These are phyloP conservation scores for Lojkania enalia DNA, from an alignment of 2,329 filamentous ascomycete species.

Conservation along the genomic window DNA sequence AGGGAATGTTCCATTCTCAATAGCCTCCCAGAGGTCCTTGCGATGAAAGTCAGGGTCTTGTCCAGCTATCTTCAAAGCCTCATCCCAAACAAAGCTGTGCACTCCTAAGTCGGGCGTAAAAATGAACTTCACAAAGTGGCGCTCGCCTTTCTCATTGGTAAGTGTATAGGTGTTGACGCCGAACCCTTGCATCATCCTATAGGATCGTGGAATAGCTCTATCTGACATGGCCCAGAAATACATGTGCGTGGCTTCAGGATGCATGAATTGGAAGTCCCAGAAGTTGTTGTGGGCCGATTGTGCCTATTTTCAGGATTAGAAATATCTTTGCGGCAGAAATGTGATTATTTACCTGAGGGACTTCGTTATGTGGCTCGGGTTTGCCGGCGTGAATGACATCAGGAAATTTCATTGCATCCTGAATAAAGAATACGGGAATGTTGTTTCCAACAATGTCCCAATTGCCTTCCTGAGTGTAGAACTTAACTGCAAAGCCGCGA, in stretches of 20 bases:
- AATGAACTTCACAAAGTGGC: constrained; percentile 77
- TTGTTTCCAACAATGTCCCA: constrained; percentile 77
- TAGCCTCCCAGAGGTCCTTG: constrained; percentile 75
- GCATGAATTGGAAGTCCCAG: constrained; percentile 70
- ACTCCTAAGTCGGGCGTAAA: constrained; percentile 75
- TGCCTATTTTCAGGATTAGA: constrained; percentile 41
- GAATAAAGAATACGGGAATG: constrained; percentile 76
- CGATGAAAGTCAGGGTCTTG: constrained; percentile 78
- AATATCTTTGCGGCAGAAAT: background rate
- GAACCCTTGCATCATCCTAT: constrained; percentile 84
- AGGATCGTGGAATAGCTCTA: constrained; percentile 71
- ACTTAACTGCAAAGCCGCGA: constrained; percentile 76
- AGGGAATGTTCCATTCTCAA: constrained; percentile 70
- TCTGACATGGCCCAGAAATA: constrained; percentile 80
- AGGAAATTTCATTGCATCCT: constrained; percentile 74
- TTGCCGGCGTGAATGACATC: constrained; percentile 67
- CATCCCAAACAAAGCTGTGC: constrained; percentile 77
- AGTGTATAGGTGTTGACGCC: constrained; percentile 80
- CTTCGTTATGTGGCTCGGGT: constrained; percentile 70
- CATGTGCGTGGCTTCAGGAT: constrained; percentile 76
- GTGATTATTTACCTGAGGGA: constrained; percentile 57
- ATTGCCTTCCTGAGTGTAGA: constrained; percentile 77
- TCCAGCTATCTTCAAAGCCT: constrained; percentile 68
- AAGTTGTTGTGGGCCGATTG: constrained; percentile 75
- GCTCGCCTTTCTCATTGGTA: constrained; percentile 67